Evolutionary conservation across 495 filamentous ascomycete species (phyloP).

Genomic region (Penicillium fimorum): DNA sequence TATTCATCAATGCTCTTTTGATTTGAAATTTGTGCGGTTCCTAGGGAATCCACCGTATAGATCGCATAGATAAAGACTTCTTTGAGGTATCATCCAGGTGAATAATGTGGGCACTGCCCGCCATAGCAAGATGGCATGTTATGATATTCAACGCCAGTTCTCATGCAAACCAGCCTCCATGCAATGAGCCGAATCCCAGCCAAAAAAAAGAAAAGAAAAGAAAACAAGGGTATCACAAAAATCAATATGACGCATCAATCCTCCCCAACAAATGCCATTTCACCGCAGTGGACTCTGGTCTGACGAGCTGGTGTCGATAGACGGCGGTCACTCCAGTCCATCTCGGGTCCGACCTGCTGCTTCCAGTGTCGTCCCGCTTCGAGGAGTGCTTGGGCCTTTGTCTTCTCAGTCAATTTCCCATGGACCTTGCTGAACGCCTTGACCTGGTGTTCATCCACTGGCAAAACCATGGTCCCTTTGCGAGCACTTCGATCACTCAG

Average conservation of each 20-base stretch:
- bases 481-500: slow-evolving; percentile 8
- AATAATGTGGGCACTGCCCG: too few species aligned
- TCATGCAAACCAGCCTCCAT: neutral
- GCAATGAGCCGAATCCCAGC: neutral
- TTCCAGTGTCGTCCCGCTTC: slow-evolving; percentile 45
- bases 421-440: slow-evolving; percentile 41
- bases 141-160: neutral
- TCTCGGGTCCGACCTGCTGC: slow-evolving; percentile 44
- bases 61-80: neutral
- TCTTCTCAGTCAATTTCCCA: slow-evolving; percentile 35
- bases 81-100: neutral
- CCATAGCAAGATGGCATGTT: neutral
- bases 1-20: neutral
- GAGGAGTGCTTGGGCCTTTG: slow-evolving; percentile 41
- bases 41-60: neutral
- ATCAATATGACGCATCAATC: neutral
- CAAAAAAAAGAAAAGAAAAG: too few species aligned
- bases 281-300: slow-evolving; percentile 10
- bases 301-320: slow-evolving; percentile 35
- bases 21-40: neutral
- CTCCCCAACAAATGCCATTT: slow-evolving; percentile 9
- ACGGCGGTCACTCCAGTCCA: slow-evolving; percentile 36
- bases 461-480: slow-evolving; percentile 32
- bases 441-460: slow-evolving; percentile 31
- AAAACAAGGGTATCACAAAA: neutral